Conservation (phyloP, 1,284 basidiomycete genomes). For the Boletus mariae region DNA sequence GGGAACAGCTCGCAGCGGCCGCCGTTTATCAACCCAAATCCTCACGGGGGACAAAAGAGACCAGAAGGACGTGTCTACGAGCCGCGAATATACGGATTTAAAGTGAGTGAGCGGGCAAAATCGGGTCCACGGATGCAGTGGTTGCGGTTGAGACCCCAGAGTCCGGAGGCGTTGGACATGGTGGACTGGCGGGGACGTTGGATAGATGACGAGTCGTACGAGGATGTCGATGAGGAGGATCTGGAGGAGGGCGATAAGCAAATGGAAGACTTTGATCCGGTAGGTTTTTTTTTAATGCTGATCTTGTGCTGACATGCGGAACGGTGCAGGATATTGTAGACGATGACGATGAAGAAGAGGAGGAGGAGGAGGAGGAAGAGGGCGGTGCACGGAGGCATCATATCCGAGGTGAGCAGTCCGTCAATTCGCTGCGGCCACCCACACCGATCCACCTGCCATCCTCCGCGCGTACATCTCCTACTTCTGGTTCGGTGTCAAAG, state of each 20-base stretch:
- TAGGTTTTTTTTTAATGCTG: slow-evolving; percentile 27
- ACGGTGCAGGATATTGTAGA: slow-evolving; percentile 26
- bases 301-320: slow-evolving; percentile 10
- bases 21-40: slow-evolving; percentile 77
- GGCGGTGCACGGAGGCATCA: slow-evolving; percentile 38
- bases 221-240: slow-evolving; percentile 59
- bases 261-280: slow-evolving; percentile 82
- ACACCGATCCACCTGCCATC: slow-evolving; percentile 35
- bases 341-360: slow-evolving; percentile 61
- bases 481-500: slow-evolving; percentile 35
- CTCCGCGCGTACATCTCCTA: slow-evolving; percentile 50
- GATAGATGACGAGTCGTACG: slow-evolving; percentile 74
- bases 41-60: slow-evolving; percentile 82
- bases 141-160: slow-evolving; percentile 84
- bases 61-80: slow-evolving; percentile 85
- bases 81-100: slow-evolving; percentile 92
- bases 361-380: slow-evolving; percentile 55
- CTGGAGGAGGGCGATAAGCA: slow-evolving; percentile 59
- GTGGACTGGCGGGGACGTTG: slow-evolving; percentile 87
- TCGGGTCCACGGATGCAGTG: slow-evolving; percentile 96
- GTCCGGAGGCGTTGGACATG: slow-evolving; percentile 74
- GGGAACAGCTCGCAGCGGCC: slow-evolving; percentile 49
- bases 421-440: slow-evolving; percentile 31
- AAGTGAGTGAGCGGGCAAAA: slow-evolving; percentile 80
- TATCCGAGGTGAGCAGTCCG: slow-evolving; percentile 33